Base-by-base conservation (phyloP, 768 basidiomycete genomes). In the Neoboletus subvelutipes region DNA sequence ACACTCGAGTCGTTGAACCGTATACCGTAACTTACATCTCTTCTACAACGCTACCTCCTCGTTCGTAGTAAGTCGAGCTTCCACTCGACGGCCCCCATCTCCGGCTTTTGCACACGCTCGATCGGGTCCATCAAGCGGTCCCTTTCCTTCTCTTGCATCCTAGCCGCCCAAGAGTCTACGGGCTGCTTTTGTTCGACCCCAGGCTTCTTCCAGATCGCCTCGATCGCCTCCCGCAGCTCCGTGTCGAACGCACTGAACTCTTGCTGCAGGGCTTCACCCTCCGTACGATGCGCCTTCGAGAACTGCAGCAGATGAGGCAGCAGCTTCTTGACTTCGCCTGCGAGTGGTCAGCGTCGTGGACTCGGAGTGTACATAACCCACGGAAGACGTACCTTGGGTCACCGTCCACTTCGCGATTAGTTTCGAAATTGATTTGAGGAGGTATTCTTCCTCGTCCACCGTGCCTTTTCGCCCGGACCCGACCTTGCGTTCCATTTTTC, bases 391-490 rank as follows among this genome's bases (percentile, higher is more conserved):
- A 92, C 92, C 81, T 75, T 84, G 87, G 20, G 82, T 80, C 7
- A 77, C 73, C 45, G 76, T 75, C 65, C 92, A 85, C 40, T 87
- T 75, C 13, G 75, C 76, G 18, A 84, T 83, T 3, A 97, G 78
- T 66, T 97, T 94, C 7, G 82, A 80, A 57, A 96, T 73, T 3
- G 92, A 94, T 54, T 80, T 86, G 40, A 99, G 80, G 6, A 98
- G 80, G 65, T 98, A 98, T 64, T 93, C 92, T 74, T 97, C 94
- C 72, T 98, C 97, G 66, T 96, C 94, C 0, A 95, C 88, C 0
- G 94, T 97, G 9, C 97, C 97, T 68, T 95, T 98, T 54, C 88
- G 76, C 2, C 97, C 95, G 0, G 92, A 92, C 1, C 89, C 90
- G 7, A 87, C 79, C 69, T 96, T 97, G 47, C 92, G 81, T 60